Evolutionary conservation across 352 stramenopile genomes (phyloP), one percentile per base, ranked within the genome.

Genomic region (Phytopythium kandeliae): DNA sequence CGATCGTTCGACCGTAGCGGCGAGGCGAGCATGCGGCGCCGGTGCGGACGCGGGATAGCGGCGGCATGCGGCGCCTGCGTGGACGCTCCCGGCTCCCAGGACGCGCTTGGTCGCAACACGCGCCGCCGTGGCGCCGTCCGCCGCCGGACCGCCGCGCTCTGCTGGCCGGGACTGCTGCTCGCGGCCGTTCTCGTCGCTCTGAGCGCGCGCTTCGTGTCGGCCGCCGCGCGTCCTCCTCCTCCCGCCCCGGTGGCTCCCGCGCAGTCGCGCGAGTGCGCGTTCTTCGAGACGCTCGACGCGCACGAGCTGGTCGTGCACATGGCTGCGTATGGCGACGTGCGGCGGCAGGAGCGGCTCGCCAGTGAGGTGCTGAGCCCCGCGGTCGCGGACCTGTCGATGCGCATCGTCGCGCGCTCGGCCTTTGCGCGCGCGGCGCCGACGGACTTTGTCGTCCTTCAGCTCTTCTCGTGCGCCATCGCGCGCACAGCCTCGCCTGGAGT

Each of bases 381-480:
- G 22, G 51, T 42, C 21, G 22, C 48, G 9, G 45, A 51, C 41
- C 57, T 70, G 28, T 53, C 63, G 22, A 21, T 83, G 17, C 51
- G 50, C 15, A 59, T 85, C 33, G 31, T 48, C 15, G 16, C 21
- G 28, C 60, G 75, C 5, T 67, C 63, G 24, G 24, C 22, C 13
- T 74, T 72, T 22, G 62, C 65, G 2, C 52, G 24, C 8, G 48
- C 69, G 19, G 55, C 60, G 4, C 78, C 78, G 15, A 87, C 75
- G 26, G 75, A 89, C 61, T 89, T 89, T 36, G 78, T 87, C 1
- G 46, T 83, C 12, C 43, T 86, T 33, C 63, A 62, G 42, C 49
- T 83, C 4, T 87, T 74, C 57, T 59, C 55, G 21, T 89, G 78
- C 34, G 57, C 19, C 9, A 5, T 37, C 4, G 15, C 17, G 25